Evolutionary conservation across 257 asterid genomes (phyloP).

Genomic region (Nicotiana tomentosiformis): DNA sequence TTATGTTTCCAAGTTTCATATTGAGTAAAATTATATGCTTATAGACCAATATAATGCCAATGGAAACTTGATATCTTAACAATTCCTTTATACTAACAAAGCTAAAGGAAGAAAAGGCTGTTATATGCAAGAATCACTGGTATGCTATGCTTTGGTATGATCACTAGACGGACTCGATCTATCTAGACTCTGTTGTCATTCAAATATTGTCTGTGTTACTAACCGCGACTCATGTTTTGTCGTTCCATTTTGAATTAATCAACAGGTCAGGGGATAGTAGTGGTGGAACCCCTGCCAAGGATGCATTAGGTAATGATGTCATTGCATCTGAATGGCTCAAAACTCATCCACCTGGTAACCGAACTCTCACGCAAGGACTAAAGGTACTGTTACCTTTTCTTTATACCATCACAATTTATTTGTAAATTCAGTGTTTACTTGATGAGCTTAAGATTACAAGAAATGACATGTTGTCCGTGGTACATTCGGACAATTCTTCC

Average conservation of each 20-base stretch:
- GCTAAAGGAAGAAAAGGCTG: neutral
- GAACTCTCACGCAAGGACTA: constrained; percentile 86
- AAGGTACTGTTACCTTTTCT: constrained; percentile 41
- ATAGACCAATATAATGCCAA: neutral
- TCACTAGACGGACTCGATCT: neutral
- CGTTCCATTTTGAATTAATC: neutral
- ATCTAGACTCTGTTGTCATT: neutral
- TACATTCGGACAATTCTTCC: neutral
- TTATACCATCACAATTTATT: neutral
- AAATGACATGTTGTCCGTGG: too few species aligned
- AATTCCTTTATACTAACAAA: neutral
- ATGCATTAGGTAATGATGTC: constrained; percentile 83
- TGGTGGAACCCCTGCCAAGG: constrained; percentile 72
- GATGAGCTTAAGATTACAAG: neutral
- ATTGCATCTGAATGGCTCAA: constrained; percentile 61
- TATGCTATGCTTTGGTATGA: neutral
- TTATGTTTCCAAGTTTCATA: neutral
- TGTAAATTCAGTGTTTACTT: neutral
- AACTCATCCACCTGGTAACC: constrained; percentile 74
- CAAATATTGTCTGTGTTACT: neutral
- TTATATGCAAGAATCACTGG: neutral
- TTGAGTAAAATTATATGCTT: neutral
- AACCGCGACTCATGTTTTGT: neutral
- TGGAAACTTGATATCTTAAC: neutral
- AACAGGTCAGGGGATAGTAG: constrained; percentile 49